These are phyloP conservation scores for Copromyces sp. DNA, from an alignment of 495 filamentous ascomycete genomes.

Conservation along the genomic window DNA sequence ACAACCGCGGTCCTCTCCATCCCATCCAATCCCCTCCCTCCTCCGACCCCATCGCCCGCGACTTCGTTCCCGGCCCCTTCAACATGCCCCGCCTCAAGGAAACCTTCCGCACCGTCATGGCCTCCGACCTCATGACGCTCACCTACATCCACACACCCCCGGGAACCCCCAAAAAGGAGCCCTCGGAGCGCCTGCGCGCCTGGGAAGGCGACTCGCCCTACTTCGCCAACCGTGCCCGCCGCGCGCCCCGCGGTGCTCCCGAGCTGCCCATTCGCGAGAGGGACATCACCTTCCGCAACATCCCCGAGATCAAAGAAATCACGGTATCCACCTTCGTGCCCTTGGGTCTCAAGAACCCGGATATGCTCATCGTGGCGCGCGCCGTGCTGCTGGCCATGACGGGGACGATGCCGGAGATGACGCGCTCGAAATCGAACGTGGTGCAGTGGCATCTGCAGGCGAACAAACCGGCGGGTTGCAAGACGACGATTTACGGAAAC, in stretches of 20 bases:
- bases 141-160: slow-evolving; percentile 72
- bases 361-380: slow-evolving; percentile 66
- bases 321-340: slow-evolving; percentile 67
- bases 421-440: slow-evolving; percentile 49
- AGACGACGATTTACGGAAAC: slow-evolving; percentile 60
- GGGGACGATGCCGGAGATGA: slow-evolving; percentile 60
- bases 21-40: slow-evolving; percentile 76
- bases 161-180: slow-evolving; percentile 53
- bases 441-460: slow-evolving; percentile 47
- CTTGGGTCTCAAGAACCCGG: slow-evolving; percentile 49
- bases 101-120: slow-evolving; percentile 77
- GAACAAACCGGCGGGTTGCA: slow-evolving; percentile 54
- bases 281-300: slow-evolving; percentile 72
- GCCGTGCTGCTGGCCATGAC: slow-evolving; percentile 80
- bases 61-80: slow-evolving; percentile 91
- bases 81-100: slow-evolving; percentile 77
- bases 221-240: slow-evolving; percentile 78
- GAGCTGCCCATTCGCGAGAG: slow-evolving; percentile 61
- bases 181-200: slow-evolving; percentile 60
- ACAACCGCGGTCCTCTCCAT: slow-evolving; percentile 85
- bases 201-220: slow-evolving; percentile 92
- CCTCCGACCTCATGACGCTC: slow-evolving; percentile 83
- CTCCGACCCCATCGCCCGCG: slow-evolving; percentile 76
- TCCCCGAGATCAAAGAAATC: slow-evolving; percentile 72
- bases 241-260: slow-evolving; percentile 61